Evolutionary conservation across 768 basidiomycete genomes (phyloP).

Genomic region (Leccinum rimulosum): DNA sequence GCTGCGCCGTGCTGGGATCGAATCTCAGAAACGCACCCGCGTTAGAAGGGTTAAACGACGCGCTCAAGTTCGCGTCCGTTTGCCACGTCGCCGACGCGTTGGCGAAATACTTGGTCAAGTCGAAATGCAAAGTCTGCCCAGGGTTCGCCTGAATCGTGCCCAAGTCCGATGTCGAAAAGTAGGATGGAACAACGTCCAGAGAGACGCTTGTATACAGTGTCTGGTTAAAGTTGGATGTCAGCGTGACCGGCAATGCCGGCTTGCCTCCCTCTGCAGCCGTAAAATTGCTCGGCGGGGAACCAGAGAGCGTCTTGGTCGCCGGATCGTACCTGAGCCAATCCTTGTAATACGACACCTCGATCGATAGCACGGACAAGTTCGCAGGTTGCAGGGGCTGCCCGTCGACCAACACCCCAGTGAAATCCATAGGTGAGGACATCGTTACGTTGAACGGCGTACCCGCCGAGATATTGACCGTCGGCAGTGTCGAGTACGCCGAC

Average conservation of each 20-base stretch:
- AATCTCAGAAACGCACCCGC: conserved; percentile 54
- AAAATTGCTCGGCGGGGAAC: conserved; percentile 52
- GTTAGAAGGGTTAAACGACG: conserved; percentile 50
- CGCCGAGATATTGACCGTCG: conserved; percentile 70
- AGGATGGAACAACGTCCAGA: conserved; percentile 67
- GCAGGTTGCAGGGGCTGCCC: conserved; percentile 51
- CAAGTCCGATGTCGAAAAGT: conserved; percentile 58
- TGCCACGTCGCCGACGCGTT: conserved; percentile 38
- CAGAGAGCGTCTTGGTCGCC: conserved; percentile 55
- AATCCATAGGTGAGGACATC: conserved; percentile 55
- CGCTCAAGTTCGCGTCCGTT: conserved; percentile 50
- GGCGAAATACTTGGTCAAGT: conserved; percentile 55
- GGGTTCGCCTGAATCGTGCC: conserved; percentile 55
- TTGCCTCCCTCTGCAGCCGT: conserved; percentile 31
- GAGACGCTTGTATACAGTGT: conserved; percentile 60
- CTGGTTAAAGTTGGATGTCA: conserved; percentile 68
- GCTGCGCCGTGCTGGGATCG: conserved; percentile 39
- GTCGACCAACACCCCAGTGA: conserved; percentile 62
- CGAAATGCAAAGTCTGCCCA: conserved; percentile 50
- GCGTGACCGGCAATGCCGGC: conserved; percentile 52
- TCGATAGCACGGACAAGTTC: conserved; percentile 53
- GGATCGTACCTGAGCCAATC: conserved; percentile 63
- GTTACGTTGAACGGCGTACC: conserved; percentile 51
- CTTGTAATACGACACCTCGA: conserved; percentile 57
- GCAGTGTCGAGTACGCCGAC: conserved; percentile 45